Base-by-base conservation (phyloP, 768 basidiomycete species). In the Mycena belliarum region DNA sequence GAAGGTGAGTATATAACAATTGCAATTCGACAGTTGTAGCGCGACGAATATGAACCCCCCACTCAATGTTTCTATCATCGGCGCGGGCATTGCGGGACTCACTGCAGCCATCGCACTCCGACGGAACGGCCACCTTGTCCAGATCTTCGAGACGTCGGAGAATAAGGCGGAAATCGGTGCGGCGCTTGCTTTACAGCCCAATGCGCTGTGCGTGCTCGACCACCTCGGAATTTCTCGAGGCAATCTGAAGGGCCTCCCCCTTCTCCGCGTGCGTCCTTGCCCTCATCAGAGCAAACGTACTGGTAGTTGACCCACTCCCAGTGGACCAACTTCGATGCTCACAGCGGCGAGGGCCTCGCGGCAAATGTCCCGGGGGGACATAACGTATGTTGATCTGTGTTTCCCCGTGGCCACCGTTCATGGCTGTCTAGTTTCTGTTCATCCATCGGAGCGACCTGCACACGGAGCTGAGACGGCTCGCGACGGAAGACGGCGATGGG, bases 101-200 rank as follows among this genome's bases (percentile, higher is more conserved):
- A 29, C 58, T 1, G 33, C 58, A 0, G 58, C 58, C n/a, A 42
- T 54, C 7, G 46, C 58, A 12, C 48, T 59, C 10, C 37, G 52
- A 35, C 14, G 35, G 23, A 33, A 52, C 16, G 59, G 59, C 5
- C 59, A 60, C 20, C 18, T 18, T 41, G 38, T 60, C 25, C 21
- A 56, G 49, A n/a, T 61, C 12, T 57, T 49, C 15, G 60, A 61
- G 47, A 8, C 55, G 2, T 48, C 44, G 1, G 42, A 44, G 20
- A 28, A 15, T 42, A 61, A 61, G 43, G 40, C 55, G 0, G 60
- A 61, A 23, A 47, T 61, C 6, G 60, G 60, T 6, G 60, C 60
- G n/a, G 60, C 33, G 4, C 8, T 61, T 10, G 48, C 26, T 10
- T 4, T 61, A 24, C 55, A 57, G 21, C 2, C 32, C 32, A 61